phyloP scores from a whole-genome alignment of 2,329 filamentous ascomycete genomes.

The Fusarium tjaetaba region DNA sequence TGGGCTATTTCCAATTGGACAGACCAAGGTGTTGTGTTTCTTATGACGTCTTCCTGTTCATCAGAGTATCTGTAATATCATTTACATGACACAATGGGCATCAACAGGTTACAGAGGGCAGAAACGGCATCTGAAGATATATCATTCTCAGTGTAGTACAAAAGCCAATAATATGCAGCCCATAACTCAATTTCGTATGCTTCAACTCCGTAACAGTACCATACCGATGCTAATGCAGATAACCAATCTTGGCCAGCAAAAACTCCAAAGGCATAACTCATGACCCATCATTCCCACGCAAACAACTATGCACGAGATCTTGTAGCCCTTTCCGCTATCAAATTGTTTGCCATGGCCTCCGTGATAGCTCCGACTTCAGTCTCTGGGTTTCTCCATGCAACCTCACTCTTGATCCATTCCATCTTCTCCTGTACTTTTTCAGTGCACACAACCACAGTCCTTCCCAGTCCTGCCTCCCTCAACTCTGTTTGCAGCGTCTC shows the following conservation, averaged over 20 bases:
- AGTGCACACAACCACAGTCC: constrained; percentile 37
- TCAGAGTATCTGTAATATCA: not conserved
- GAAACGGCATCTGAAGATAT: not conserved
- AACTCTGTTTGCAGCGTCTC: constrained; percentile 44
- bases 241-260: not conserved
- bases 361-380: not conserved
- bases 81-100: not conserved
- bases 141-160: not conserved
- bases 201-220: not conserved
- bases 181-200: not conserved
- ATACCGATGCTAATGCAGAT: not conserved
- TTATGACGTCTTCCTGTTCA: not conserved
- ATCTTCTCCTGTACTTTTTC: constrained; percentile 42
- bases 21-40: not conserved
- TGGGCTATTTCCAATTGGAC: not conserved
- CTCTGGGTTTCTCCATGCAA: constrained; percentile 27
- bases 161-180: not conserved
- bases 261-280: not conserved
- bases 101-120: not conserved
- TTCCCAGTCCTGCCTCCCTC: constrained; percentile 25
- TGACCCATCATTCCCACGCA: not conserved
- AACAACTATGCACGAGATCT: not conserved
- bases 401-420: constrained; percentile 39
- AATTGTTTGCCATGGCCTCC: not conserved
- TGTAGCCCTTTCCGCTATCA: not conserved